Percentiles rank a stretch among this genome's conserved stretches.
Conservation (phyloP, 2,329 filamentous ascomycete species). For the Cylindrodendrum hubeiense region DNA sequence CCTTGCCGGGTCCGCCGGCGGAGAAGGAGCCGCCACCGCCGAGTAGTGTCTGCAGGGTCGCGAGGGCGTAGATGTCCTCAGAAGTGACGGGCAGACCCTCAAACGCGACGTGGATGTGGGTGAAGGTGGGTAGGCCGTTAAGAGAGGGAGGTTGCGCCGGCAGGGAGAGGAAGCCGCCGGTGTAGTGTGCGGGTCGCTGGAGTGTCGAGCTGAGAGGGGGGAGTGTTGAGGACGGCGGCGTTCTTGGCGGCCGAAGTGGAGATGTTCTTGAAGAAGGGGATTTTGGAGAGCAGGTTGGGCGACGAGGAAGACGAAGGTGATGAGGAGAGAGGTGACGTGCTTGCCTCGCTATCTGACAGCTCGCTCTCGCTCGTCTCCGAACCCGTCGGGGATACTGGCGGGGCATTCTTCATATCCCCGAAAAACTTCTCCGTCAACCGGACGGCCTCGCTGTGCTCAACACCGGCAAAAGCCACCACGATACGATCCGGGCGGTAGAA, state of each 20-base stretch:
- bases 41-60: conserved; percentile 93
- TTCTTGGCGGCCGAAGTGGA: conserved; percentile 78
- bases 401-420: conserved; percentile 82
- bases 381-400: conserved; percentile 65
- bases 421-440: conserved; percentile 86
- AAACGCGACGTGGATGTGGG: conserved; percentile 95
- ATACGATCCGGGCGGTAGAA: conserved; percentile 94
- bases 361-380: conserved; percentile 68
- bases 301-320: conserved; percentile 54
- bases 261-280: conserved; percentile 92
- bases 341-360: conserved; percentile 50
- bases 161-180: conserved; percentile 90
- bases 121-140: conserved; percentile 78
- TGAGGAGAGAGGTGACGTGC: conserved; percentile 48
- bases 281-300: conserved; percentile 80
- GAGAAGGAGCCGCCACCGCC: conserved; percentile 97
- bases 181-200: conserved; percentile 81
- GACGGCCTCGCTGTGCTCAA: conserved; percentile 85
- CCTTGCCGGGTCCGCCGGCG: conserved; percentile 95
- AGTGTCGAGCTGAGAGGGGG: conserved; percentile 68
- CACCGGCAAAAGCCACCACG: conserved; percentile 94
- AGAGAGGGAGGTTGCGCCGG: conserved; percentile 85
- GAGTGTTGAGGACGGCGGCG: conserved; percentile 65
- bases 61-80: conserved; percentile 95
- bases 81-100: conserved; percentile 93